phyloP scores from a whole-genome alignment of 2,329 filamentous ascomycete genomes.

The Pseudogymnoascus sp. region DNA sequence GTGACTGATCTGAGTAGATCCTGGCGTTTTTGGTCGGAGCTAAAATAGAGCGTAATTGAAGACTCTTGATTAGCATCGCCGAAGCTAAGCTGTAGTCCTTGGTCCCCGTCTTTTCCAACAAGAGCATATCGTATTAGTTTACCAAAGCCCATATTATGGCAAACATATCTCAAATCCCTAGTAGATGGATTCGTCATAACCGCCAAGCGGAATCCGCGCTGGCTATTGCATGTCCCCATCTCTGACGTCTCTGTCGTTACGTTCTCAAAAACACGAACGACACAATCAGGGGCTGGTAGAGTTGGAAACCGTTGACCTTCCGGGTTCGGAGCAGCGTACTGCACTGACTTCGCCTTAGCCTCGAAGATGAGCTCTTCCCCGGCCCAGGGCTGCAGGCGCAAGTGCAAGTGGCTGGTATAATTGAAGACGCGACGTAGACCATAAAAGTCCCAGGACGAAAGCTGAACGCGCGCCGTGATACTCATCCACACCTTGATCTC shows the following conservation, averaged over 20 bases:
- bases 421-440: slow-evolving; percentile 74
- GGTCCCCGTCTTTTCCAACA: slow-evolving; percentile 58
- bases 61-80: slow-evolving; percentile 33
- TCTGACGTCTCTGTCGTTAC: slow-evolving; percentile 58
- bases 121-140: slow-evolving; percentile 69
- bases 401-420: slow-evolving; percentile 66
- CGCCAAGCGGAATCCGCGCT: slow-evolving; percentile 67
- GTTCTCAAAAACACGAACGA: slow-evolving; percentile 64
- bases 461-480: slow-evolving; percentile 60
- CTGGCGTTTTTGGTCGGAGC: slow-evolving; percentile 57
- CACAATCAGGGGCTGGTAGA: slow-evolving; percentile 62
- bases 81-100: slow-evolving; percentile 59
- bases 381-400: slow-evolving; percentile 55
- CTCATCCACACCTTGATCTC: slow-evolving; percentile 62
- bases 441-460: slow-evolving; percentile 66
- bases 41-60: slow-evolving; percentile 66
- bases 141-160: slow-evolving; percentile 56
- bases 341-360: slow-evolving; percentile 60
- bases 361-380: slow-evolving; percentile 63
- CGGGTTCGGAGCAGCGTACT: slow-evolving; percentile 65
- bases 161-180: slow-evolving; percentile 66
- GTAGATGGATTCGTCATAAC: slow-evolving; percentile 67
- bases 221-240: slow-evolving; percentile 58
- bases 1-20: slow-evolving; percentile 64
- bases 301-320: slow-evolving; percentile 62